Base-by-base conservation (phyloP, 2,329 filamentous ascomycete species). In the Verticillium albo-atrum region DNA sequence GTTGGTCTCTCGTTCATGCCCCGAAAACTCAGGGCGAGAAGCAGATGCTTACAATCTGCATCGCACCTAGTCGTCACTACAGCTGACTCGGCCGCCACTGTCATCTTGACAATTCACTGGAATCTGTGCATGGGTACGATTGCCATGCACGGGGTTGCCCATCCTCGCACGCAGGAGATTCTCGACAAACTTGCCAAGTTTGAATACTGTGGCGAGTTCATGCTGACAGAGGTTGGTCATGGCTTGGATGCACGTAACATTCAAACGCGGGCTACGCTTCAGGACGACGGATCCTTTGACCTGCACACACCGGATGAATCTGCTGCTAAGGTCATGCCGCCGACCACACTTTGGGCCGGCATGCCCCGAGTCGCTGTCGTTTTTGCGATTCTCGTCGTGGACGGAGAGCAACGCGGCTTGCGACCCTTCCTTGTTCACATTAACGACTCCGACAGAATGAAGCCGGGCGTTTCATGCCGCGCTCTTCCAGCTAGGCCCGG, bases 161-260 rank as follows among this genome's bases (percentile, higher is more conserved):
- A 64, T 67, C 55, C 62, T 70, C 15, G 25, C 3, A 32, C 14
- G 9, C 6, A 10, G 2, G 50, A 58, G 3, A 56, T 67, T 6
- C 59, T 70, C 14, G 23, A 60, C 2, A 55, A 63, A 26, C 61
- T 66, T 6, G 47, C 64, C 9, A 62, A 37, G 1, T 72, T 71
- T 57, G 62, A 68, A 2, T 17, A 63, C 28, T 67, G 63, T 37
- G 69, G 70, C 26, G 66, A 74, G 54, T 78, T 74, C 57, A 67
- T 77, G 66, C 66, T 77, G 2, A 77, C 74, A 0, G 74, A 78
- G 58, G 58, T 75, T 5, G 72, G 72, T 1, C 74, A 76, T 58
- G 74, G 75, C 1, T 64, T 76, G 3, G 74, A 77, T 60, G 73
- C 74, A 2, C 63, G 66, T 2, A 75, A 76, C 32, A 55, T 77